Evolutionary conservation across 2,329 filamentous ascomycete genomes (phyloP), one percentile per base, ranked within the genome.

Genomic region (Metarhizium rileyi): DNA sequence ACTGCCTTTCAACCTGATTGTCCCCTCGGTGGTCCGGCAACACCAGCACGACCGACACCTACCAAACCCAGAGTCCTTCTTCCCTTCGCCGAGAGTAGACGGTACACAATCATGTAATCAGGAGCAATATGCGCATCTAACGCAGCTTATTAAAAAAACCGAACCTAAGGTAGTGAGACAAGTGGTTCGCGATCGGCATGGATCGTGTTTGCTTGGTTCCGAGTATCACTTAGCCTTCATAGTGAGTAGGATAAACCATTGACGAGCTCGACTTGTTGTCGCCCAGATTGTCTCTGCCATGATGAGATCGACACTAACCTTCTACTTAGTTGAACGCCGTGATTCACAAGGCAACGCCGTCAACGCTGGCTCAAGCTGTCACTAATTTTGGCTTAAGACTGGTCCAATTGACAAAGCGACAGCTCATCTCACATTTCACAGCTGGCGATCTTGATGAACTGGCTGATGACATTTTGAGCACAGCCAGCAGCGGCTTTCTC

Each of bases 141-240:
- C 45, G 1, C 28, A 52, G 3, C 27, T 67, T 20, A 60, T 80
- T 4, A 63, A 67, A 16, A 66, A 67, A 40, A 63, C 70, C 14
- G 55, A 70, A 6, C 64, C 74, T 1, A 63, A 71, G 28, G 67
- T 70, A n/a, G 71, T 78, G 20, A 68, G 75, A 12, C 70, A 72
- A 42, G 68, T 68, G 1, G 55, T 79, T 10, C 67, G 76, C 23
- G 75, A 77, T 52, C 67, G 72, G 49, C 77, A 74, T 72, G 64
- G 75, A 40, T 76, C 72, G 54, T 70, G 70, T 18, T 53, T 78
- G 2, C 49, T 72, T 3, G 76, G 76, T 9, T 75, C 72, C 4
- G 71, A 76, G 10, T 78, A 75, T 50, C 76, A 80, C 52, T 64
- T 70, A 40, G 68, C 70, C 2, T 80, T 80, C 53, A 50, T 79